phyloP scores from a whole-genome alignment of 352 stramenopile species.

The Phytophthora sp. region DNA sequence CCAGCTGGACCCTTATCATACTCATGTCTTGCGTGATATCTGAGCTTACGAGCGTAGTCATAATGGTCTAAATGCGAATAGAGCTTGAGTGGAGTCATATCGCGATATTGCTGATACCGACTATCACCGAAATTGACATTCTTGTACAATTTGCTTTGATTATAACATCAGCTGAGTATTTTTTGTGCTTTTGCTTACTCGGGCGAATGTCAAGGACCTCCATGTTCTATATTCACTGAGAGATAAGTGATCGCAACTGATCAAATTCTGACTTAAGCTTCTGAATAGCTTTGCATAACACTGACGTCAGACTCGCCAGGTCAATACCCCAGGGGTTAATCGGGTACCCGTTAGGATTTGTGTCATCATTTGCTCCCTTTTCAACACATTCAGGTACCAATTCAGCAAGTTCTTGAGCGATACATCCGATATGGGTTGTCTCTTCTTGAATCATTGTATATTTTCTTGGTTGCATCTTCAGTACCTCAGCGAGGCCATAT shows the following conservation, averaged over 20 bases:
- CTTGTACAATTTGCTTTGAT: neutral
- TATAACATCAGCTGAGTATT: neutral
- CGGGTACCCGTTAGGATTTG: neutral
- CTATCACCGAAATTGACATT: neutral
- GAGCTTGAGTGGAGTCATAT: neutral
- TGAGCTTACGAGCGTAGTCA: neutral
- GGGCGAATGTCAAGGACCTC: neutral
- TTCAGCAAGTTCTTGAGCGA: conserved; percentile 2
- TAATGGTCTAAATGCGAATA: neutral
- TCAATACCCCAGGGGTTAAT: neutral
- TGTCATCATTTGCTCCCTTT: neutral
- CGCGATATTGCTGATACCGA: conserved; percentile 6
- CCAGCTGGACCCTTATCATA: neutral
- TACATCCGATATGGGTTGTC: neutral
- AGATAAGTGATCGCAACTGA: no score
- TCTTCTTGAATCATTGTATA: conserved; percentile 1
- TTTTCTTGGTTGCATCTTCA: neutral
- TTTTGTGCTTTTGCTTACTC: neutral
- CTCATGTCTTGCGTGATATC: neutral
- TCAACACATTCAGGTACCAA: conserved; percentile 1
- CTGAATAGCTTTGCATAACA: conserved; percentile 11
- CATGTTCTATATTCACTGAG: no score
- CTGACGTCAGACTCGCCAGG: neutral
- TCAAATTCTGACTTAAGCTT: neutral
- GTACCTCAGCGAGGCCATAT: neutral